Base-by-base conservation (phyloP, 768 basidiomycete genomes). In the Dictyophora rubrovolvata region DNA sequence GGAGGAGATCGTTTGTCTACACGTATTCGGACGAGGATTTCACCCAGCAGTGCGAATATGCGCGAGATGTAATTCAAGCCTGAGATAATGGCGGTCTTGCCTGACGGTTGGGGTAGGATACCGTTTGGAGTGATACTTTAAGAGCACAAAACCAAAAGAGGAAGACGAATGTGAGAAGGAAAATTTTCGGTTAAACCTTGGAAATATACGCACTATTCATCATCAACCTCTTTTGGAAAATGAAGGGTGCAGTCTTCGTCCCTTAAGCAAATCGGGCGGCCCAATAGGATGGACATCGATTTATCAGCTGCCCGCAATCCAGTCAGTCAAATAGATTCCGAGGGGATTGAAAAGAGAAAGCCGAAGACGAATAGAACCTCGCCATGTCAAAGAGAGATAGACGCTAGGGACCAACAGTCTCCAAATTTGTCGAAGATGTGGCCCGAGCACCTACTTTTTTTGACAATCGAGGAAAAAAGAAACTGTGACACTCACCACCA, bases 181-280 rank as follows among this genome's bases (percentile, higher is more conserved):
- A 66, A 70, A 51, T 50, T 69, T 64, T 48, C 62, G 63, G 16
- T 67, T 66, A 9, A 69, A 63, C 46, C 60, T 72, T 67, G 74
- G 63, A 58, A 53, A 42, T 14, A 34, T 58, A 81, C 87, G 65
- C 71, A 91, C 89, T 89, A 91, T 74, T 91, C 89, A 68, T 92
- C 89, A 70, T 92, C 89, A 60, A 92, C 74, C 71, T 92, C 89
- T 70, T 85, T 87, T 23, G 89, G 89, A 72, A 91, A 90, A 69
- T 89, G 85, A 1, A 89, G 81, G 9, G 89, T 90, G 71, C 90
- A 93, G 69, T 95, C 92, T 69, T 93, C 93, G 66, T 93, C 89
- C 55, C 89, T 80, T 66, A 93, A 75, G 69, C 84, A 89, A 63
- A 93, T 89, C 42, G 90, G 89, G 60, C 91, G 78, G 17, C 88